Conservation (phyloP, 495 filamentous ascomycete species). For the Neurospora sp. region DNA sequence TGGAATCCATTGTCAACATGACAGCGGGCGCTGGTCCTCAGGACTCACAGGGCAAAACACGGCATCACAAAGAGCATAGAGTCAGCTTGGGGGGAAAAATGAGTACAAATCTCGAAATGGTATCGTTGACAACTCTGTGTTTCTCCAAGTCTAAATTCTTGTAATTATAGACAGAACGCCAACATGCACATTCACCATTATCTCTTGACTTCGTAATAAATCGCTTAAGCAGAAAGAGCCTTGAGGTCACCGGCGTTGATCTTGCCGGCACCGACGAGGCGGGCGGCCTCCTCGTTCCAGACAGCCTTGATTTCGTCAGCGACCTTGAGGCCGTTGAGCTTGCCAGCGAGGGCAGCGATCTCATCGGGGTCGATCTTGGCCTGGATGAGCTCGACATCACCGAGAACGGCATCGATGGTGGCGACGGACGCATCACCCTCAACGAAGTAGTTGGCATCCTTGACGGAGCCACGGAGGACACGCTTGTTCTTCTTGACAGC, state of each 20-base stretch:
- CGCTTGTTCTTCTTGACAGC: conserved; percentile 99
- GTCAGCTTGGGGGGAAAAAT: neutral
- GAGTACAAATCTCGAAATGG: neutral
- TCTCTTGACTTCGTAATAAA: neutral
- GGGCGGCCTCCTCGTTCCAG: conserved; percentile 59
- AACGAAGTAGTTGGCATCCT: conserved; percentile 92
- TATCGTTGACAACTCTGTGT: neutral
- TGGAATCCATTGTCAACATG: neutral
- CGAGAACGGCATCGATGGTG: conserved; percentile 70
- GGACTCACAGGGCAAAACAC: neutral
- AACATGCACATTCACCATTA: neutral
- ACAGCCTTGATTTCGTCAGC: conserved; percentile 57
- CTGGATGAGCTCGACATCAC: conserved; percentile 81
- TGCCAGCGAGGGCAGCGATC: conserved; percentile 65
- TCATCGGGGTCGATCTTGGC: conserved; percentile 83
- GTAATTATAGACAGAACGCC: neutral
- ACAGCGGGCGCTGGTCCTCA: neutral
- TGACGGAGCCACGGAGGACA: conserved; percentile 80
- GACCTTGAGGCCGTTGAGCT: conserved; percentile 63
- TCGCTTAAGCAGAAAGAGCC: conserved; percentile 20
- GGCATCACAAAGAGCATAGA: neutral
- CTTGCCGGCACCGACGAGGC: conserved; percentile 67
- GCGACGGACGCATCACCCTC: conserved; percentile 54
- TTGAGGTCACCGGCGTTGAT: conserved; percentile 65
- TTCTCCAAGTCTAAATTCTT: neutral